These are phyloP conservation scores for Emergomyces africanus DNA, from an alignment of 2,329 filamentous ascomycete genomes.

Conservation along the genomic window DNA sequence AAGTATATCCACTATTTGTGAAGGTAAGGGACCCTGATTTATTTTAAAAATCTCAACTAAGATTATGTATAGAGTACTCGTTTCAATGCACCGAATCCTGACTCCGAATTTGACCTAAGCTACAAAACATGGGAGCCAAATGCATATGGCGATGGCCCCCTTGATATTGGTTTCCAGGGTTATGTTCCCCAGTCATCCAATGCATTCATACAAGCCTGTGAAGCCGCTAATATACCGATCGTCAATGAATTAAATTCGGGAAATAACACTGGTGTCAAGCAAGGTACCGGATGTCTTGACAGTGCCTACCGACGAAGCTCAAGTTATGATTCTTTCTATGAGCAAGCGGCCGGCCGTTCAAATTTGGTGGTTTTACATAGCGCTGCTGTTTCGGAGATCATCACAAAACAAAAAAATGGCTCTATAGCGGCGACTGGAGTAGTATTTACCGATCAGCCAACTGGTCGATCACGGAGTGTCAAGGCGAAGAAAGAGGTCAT, in stretches of 20 bases:
- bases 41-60: not conserved
- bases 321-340: slow-evolving; percentile 21
- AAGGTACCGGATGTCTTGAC: slow-evolving; percentile 18
- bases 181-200: slow-evolving; percentile 18
- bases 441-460: slow-evolving; percentile 16
- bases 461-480: slow-evolving; percentile 13
- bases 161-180: slow-evolving; percentile 14
- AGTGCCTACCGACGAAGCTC: slow-evolving; percentile 12
- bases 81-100: slow-evolving; percentile 17
- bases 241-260: slow-evolving; percentile 22
- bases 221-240: slow-evolving; percentile 19
- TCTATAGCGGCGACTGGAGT: slow-evolving; percentile 15
- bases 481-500: slow-evolving; percentile 20
- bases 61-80: slow-evolving; percentile 11
- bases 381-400: slow-evolving; percentile 18
- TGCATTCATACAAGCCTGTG: slow-evolving; percentile 18
- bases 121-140: slow-evolving; percentile 19
- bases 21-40: not conserved
- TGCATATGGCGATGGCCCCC: slow-evolving; percentile 8
- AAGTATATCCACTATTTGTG: slow-evolving; percentile 5
- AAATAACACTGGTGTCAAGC: slow-evolving; percentile 19
- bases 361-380: slow-evolving; percentile 19
- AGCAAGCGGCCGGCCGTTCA: slow-evolving; percentile 16
- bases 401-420: slow-evolving; percentile 7
- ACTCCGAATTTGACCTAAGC: slow-evolving; percentile 15